These are phyloP conservation scores for Aspergillus ustus DNA, from an alignment of 2,329 filamentous ascomycete species.

Conservation along the genomic window DNA sequence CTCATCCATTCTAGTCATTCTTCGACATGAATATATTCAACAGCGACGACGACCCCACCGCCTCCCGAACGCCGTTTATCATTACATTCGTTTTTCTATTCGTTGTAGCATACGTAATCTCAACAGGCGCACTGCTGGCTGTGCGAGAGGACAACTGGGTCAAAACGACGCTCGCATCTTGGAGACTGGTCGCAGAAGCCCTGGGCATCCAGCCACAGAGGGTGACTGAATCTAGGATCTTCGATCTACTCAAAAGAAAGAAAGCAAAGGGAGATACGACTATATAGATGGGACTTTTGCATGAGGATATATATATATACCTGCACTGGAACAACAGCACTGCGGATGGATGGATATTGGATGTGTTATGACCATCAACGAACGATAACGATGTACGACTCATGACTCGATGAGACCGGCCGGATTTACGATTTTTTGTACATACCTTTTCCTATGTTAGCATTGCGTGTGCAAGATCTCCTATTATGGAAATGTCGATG, in stretches of 20 bases:
- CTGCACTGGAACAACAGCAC: neutral
- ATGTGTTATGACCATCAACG: neutral
- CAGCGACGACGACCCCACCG: neutral
- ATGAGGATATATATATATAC: neutral
- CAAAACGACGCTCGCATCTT: neutral
- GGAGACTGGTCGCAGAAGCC: neutral
- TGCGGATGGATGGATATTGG: neutral
- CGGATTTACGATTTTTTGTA: neutral
- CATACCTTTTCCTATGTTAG: neutral
- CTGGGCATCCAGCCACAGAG: neutral
- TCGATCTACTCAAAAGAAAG: neutral
- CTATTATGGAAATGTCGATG: too few relatives aligned
- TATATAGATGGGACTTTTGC: too few relatives aligned
- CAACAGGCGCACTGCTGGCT: neutral
- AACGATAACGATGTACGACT: neutral
- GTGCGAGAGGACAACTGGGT: slow-evolving; percentile 56
- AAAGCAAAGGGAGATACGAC: neutral
- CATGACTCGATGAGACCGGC: neutral
- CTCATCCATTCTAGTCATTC: neutral
- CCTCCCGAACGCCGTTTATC: neutral
- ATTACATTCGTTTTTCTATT: neutral
- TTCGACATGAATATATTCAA: slow-evolving; percentile 7
- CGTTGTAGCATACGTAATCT: slow-evolving; percentile 1
- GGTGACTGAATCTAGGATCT: neutral
- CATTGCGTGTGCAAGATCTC: neutral